Conservation (phyloP, 192 early-diverging fungal genomes). For the Backusella luteola region DNA sequence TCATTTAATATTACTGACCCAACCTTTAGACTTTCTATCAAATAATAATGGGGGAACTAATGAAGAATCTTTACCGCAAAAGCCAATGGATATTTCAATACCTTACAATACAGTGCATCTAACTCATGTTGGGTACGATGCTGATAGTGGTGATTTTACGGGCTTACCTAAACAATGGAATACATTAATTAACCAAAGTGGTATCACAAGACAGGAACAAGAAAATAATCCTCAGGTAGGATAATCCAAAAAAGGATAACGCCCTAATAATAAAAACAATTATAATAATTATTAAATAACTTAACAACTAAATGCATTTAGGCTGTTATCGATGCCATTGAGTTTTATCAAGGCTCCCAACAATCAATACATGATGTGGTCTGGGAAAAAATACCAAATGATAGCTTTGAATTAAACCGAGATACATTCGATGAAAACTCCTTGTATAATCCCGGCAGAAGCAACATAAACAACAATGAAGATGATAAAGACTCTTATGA, state of each 20-base stretch:
- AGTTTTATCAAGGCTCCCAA: slow-evolving; percentile 69
- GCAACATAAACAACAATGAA: not conserved
- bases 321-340: slow-evolving; percentile 79
- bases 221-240: slow-evolving; percentile 77
- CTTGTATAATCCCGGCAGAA: not conserved
- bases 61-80: slow-evolving; percentile 26
- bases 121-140: slow-evolving; percentile 95
- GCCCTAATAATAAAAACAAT: not conserved
- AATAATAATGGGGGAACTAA: not conserved
- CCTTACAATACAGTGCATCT: slow-evolving; percentile 96
- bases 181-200: slow-evolving; percentile 82
- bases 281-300: not conserved
- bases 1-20: not conserved
- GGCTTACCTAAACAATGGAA: slow-evolving; percentile 94
- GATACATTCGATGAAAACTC: slow-evolving; percentile 8
- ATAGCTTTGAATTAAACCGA: not conserved
- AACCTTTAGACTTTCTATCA: slow-evolving; percentile 19
- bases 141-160: slow-evolving; percentile 91
- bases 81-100: slow-evolving; percentile 76
- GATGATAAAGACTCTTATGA: not conserved
- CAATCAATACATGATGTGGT: slow-evolving; percentile 18
- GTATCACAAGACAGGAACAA: slow-evolving; percentile 92
- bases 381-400: slow-evolving; percentile 34
- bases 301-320: slow-evolving; percentile 17
- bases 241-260: not conserved